These are phyloP conservation scores for Teratosphaeria pseudoeucalypti DNA, from an alignment of 2,329 filamentous ascomycete species.

Conservation along the genomic window DNA sequence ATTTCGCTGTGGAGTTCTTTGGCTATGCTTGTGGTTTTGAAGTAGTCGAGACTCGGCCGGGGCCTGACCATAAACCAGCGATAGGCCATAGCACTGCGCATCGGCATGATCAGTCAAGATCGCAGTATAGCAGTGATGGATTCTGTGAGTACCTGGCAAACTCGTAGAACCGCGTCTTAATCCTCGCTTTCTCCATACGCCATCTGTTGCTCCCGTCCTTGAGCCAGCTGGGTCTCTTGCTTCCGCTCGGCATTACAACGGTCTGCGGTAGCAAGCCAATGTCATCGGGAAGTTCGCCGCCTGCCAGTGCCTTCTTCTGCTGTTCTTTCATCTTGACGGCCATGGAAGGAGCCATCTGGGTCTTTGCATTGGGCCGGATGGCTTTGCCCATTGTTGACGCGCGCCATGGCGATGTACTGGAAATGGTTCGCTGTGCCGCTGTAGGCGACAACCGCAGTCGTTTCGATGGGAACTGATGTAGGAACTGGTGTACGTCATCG, in stretches of 20 bases:
- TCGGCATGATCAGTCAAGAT: not conserved
- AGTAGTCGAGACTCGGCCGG: conserved; percentile 23
- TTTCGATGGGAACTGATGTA: not conserved
- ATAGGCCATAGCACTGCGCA: not conserved
- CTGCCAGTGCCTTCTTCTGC: conserved; percentile 23
- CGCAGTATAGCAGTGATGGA: not conserved
- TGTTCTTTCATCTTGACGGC: conserved; percentile 25
- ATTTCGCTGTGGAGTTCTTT: conserved; percentile 34
- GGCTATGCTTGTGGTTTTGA: conserved; percentile 28
- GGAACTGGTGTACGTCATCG: not conserved
- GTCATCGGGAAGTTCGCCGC: conserved; percentile 26
- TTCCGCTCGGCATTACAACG: conserved; percentile 21
- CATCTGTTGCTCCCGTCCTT: conserved; percentile 1
- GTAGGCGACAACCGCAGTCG: not conserved
- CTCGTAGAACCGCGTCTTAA: conserved; percentile 2
- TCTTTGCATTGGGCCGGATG: conserved; percentile 15
- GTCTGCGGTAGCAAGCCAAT: conserved; percentile 34
- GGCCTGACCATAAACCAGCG: conserved; percentile 12
- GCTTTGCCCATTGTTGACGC: conserved; percentile 2
- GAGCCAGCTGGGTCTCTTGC: conserved; percentile 14
- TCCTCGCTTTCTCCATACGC: conserved; percentile 9
- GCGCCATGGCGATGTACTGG: conserved; percentile 6
- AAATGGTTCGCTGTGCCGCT: conserved; percentile 8
- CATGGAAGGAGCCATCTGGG: conserved; percentile 30
- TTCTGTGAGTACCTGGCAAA: not conserved